Evolutionary conservation across 495 filamentous ascomycete genomes (phyloP), one percentile per base, ranked within the genome.

Genomic region (Lichina pygmaea): DNA sequence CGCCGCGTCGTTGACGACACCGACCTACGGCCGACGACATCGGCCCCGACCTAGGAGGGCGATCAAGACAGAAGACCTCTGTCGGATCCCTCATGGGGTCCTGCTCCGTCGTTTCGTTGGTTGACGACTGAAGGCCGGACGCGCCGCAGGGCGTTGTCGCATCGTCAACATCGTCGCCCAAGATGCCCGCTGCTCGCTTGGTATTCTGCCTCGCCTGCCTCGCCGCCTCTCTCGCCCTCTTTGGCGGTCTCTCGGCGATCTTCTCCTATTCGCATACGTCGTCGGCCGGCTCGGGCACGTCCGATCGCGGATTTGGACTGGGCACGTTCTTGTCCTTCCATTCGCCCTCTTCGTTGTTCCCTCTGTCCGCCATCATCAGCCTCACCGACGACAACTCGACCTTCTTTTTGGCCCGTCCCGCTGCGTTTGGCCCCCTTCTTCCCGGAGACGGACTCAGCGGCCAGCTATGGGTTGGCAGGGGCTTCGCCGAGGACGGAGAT

Each of bases 351-450:
- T 80, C 82, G 7, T 72, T 97, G 7, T 97, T 97, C 56, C 85
- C 91, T 10, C 82, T 84, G 5, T 91, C 81, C 48, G 91, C 89
- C 32, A 78, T 91, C 48, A 93, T 97, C 56, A 92, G 81, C 52
- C 75, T 97, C 39, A 92, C 83, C 49, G 86, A 97, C 60, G 89
- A 97, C 58, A 95, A 95, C 56, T 92, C 82, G 38, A 97, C 89
- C 6, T 92, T 86, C 51, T 97, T 97, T 61, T 62, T 91, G 15
- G 84, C 89, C 41, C 68, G 89, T 36, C 91, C 89, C 47, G 89
- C 89, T 38, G 85, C 83, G 44, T 97, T 95, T 59, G 89, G 89
- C 1, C 83, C 91, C 2, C 55, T 75, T 2, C 58, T 97, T 31
- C 81, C 83, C 0, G 57, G 61, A 17, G 70, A 73, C 44, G 85